These are phyloP conservation scores for Fusarium euwallaceae DNA, from an alignment of 2,329 filamentous ascomycete genomes.

Conservation along the genomic window DNA sequence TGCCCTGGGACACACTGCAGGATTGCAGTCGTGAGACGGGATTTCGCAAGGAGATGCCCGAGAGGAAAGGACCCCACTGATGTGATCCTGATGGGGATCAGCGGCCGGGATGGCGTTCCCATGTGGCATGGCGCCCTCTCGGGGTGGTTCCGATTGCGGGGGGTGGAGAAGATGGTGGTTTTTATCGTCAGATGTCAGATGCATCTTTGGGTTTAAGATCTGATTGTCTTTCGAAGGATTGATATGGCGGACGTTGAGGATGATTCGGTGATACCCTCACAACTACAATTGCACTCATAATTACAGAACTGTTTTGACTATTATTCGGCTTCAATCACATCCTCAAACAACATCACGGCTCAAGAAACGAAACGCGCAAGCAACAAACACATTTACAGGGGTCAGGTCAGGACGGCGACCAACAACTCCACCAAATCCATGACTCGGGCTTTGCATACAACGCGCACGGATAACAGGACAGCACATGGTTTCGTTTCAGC, in stretches of 20 bases:
- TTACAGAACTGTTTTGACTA: neutral
- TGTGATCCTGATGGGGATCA: neutral
- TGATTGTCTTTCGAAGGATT: neutral
- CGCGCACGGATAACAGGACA: neutral
- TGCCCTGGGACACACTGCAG: slow-evolving; percentile 15
- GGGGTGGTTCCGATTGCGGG: neutral
- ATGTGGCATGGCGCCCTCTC: neutral
- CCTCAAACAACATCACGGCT: neutral
- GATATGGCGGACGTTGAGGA: neutral
- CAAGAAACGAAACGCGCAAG: neutral
- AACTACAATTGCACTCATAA: neutral
- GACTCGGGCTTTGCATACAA: neutral
- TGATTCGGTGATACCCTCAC: neutral
- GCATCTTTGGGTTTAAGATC: neutral
- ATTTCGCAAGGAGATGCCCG: neutral
- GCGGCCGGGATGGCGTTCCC: neutral
- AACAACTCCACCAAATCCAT: neutral
- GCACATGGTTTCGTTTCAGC: neutral
- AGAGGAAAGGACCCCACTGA: neutral
- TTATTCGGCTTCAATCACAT: neutral
- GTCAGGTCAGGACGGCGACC: neutral
- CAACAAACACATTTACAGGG: neutral
- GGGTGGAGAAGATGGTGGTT: neutral
- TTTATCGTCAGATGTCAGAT: neutral
- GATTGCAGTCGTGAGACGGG: slow-evolving; percentile 6